Evolutionary conservation across 805 yeast genomes (phyloP).

Genomic region (Starmerella apicola): DNA sequence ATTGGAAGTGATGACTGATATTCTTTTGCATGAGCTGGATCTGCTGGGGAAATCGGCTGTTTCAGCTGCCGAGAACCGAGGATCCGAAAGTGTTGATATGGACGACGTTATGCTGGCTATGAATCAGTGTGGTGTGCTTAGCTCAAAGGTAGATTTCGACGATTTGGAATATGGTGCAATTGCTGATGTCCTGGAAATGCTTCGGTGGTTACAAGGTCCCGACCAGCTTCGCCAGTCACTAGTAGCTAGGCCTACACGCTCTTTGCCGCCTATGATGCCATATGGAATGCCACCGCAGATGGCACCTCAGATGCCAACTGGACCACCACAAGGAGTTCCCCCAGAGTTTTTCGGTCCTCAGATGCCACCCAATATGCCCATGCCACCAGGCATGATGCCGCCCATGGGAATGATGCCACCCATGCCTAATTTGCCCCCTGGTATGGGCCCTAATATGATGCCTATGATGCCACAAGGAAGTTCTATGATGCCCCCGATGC

Average conservation of each 20-base stretch:
- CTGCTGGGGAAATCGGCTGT: slow-evolving; percentile 41
- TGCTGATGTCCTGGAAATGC: slow-evolving; percentile 39
- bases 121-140: slow-evolving; percentile 47
- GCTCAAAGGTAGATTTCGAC: slow-evolving; percentile 40
- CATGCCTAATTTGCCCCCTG: no score
- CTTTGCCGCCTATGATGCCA: not conserved
- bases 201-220: slow-evolving; percentile 36
- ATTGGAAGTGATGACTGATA: slow-evolving; percentile 64
- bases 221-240: slow-evolving; percentile 15
- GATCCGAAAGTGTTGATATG: slow-evolving; percentile 36
- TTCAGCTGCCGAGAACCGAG: slow-evolving; percentile 38
- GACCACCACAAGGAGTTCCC: not conserved
- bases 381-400: not conserved
- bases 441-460: no score
- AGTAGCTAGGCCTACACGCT: slow-evolving; percentile 14
- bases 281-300: not conserved
- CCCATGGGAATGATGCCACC: not conserved
- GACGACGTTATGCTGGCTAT: slow-evolving; percentile 67
- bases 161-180: slow-evolving; percentile 23
- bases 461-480: no score
- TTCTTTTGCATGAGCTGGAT: slow-evolving; percentile 52
- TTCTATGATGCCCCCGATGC: no score
- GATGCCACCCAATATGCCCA: not conserved
- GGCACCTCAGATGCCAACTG: not conserved
- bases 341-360: not conserved